Evolutionary conservation across 306 rosid genomes (phyloP), one percentile per base, ranked within the genome.

Genomic region (Dalbergia oliveri): DNA sequence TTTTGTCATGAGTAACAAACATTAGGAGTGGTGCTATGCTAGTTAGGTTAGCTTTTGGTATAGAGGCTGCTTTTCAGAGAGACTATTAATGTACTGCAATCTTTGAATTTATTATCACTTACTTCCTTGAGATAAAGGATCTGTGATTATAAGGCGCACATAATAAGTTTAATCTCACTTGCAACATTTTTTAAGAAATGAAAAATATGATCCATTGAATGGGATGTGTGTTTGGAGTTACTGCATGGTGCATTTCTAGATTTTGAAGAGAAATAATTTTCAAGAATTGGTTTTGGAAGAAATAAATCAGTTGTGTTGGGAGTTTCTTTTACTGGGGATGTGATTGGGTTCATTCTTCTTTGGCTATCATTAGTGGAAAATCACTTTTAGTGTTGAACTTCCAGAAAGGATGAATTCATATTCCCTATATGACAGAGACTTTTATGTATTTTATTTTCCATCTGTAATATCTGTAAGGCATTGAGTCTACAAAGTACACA

Each of bases 21-120:
- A 11, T 34, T 16, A 34, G 57, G 56, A 60, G 37, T 14, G 69
- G 26, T 50, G 57, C 75, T 68, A 34, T 81, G 31, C 54, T 26
- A 45, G 33, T 74, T 66, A 66, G 82, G 58, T 51, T 62, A 15
- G 73, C 84, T 72, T 76, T 69, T 76, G 21, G 10, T 61, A 59
- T 18, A 56, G 44, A 13, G 8, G 4, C 18, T 61, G 31, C 61
- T 44, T 58, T 62, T 47, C 1, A 31, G 62, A 64, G 71, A 61
- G 61, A 23, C 45, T 10, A 18, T 49, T n/a, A 33, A n/a, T 41
- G 51, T 66, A 63, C 67, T 56, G 56, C 47, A 19, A 39, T 56
- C 31, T 56, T 15, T 15, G 13, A 41, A 6, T 41, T 43, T 78
- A n/a, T 58, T 6, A 31, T 31, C 9, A 15, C 39, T 66, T 63